Evolutionary conservation across 2,329 filamentous ascomycete species (phyloP).

Genomic region (Exophiala sp.): DNA sequence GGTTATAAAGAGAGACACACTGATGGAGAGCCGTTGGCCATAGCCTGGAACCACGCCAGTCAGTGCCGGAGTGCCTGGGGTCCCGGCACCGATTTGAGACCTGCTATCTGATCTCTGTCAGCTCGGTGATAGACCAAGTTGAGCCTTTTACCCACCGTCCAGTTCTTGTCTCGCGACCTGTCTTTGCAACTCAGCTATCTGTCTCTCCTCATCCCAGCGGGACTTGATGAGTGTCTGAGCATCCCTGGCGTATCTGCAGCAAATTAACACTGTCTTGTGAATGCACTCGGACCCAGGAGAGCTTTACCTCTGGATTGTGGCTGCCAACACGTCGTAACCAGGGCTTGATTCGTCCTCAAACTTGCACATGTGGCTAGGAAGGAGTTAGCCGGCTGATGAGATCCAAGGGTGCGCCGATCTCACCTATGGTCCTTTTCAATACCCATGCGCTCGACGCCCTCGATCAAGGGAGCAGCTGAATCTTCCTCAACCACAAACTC

Average conservation of each 20-base stretch:
- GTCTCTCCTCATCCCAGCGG: conserved; percentile 57
- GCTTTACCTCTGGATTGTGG: conserved; percentile 36
- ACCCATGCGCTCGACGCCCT: conserved; percentile 66
- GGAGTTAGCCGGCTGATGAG: neutral
- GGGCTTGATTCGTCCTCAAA: conserved; percentile 59
- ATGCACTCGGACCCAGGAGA: neutral
- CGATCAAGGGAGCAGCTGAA: conserved; percentile 63
- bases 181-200: conserved; percentile 34
- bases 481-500: conserved; percentile 62
- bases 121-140: neutral
- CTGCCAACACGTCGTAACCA: conserved; percentile 54
- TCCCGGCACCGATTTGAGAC: conserved; percentile 9
- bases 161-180: conserved; percentile 37
- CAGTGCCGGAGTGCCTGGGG: conserved; percentile 9
- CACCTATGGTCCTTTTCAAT: conserved; percentile 61
- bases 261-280: conserved; percentile 10
- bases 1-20: conserved; percentile 18
- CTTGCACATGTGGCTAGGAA: conserved; percentile 61
- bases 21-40: conserved; percentile 17
- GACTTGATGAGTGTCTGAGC: conserved; percentile 50
- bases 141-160: conserved; percentile 31
- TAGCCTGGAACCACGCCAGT: neutral
- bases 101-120: conserved; percentile 13
- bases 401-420: neutral
- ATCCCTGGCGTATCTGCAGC: conserved; percentile 42